Evolutionary conservation across 768 basidiomycete genomes (phyloP).

Genomic region (Suillus luteus): DNA sequence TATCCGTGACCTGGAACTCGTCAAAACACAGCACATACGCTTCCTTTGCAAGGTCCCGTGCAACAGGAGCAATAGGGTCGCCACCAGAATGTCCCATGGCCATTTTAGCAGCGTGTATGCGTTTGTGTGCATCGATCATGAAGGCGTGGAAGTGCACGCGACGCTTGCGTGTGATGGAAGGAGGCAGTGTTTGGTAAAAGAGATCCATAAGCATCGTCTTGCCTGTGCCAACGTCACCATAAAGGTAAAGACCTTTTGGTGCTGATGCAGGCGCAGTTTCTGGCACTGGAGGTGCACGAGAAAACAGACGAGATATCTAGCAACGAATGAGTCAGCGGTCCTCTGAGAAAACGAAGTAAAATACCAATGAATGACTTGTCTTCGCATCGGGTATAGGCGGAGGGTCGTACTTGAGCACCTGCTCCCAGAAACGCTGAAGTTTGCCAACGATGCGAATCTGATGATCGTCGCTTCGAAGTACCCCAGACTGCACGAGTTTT

Average conservation of each 20-base stretch:
- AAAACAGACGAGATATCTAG: slow-evolving; percentile 33
- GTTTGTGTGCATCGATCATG: slow-evolving; percentile 98
- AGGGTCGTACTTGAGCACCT: slow-evolving; percentile 69
- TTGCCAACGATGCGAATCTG: slow-evolving; percentile 84
- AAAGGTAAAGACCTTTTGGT: slow-evolving; percentile 91
- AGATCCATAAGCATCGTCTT: slow-evolving; percentile 99
- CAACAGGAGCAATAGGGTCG: slow-evolving; percentile 87
- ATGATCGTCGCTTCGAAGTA: slow-evolving; percentile 75
- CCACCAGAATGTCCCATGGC: slow-evolving; percentile 67
- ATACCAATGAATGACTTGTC: slow-evolving; percentile 35
- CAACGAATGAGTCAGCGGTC: slow-evolving; percentile 22
- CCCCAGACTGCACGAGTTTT: slow-evolving; percentile 48
- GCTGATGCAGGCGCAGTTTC: slow-evolving; percentile 48
- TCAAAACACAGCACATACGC: slow-evolving; percentile 92
- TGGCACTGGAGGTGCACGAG: slow-evolving; percentile 22
- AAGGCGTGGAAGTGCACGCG: slow-evolving; percentile 98
- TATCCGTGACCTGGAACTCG: slow-evolving; percentile 99
- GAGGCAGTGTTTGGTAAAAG: slow-evolving; percentile 83
- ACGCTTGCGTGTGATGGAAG: slow-evolving; percentile 66
- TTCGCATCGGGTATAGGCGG: slow-evolving; percentile 55
- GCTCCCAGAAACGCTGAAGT: slow-evolving; percentile 78
- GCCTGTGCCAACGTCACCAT: slow-evolving; percentile 95
- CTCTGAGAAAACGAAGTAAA: slow-evolving; percentile 29
- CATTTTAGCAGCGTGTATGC: slow-evolving; percentile 79
- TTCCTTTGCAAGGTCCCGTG: slow-evolving; percentile 81